These are phyloP conservation scores for Neofusicoccum umdonicola DNA, from an alignment of 2,329 filamentous ascomycete species.

Conservation along the genomic window DNA sequence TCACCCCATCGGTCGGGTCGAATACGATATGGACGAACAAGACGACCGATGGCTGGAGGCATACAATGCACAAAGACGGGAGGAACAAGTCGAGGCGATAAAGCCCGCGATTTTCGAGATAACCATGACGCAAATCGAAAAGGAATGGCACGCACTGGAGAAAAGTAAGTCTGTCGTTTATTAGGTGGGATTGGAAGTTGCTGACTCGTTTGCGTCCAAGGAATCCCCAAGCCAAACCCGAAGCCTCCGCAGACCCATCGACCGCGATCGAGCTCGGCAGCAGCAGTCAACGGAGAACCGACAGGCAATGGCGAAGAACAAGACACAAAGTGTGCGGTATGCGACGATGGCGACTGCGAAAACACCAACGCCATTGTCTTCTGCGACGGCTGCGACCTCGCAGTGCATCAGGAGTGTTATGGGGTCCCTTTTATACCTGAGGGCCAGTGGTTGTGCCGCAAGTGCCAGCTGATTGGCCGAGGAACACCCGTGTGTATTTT, in stretches of 20 bases:
- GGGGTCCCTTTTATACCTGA: slow-evolving; percentile 98
- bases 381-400: slow-evolving; percentile 95
- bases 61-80: slow-evolving; percentile 74
- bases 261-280: slow-evolving; percentile 88
- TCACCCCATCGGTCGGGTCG: slow-evolving; percentile 69
- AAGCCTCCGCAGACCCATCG: slow-evolving; percentile 94
- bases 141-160: slow-evolving; percentile 95
- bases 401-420: slow-evolving; percentile 98
- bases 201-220: slow-evolving; percentile 24
- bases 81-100: slow-evolving; percentile 73
- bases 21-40: slow-evolving; percentile 99
- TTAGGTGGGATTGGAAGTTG: neutral
- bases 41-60: slow-evolving; percentile 93
- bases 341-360: slow-evolving; percentile 98
- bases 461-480: slow-evolving; percentile 91
- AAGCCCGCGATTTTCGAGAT: slow-evolving; percentile 95
- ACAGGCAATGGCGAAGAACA: slow-evolving; percentile 81
- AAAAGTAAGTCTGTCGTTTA: slow-evolving; percentile 56
- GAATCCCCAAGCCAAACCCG: slow-evolving; percentile 91
- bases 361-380: slow-evolving; percentile 99
- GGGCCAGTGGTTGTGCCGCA: slow-evolving; percentile 95
- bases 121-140: slow-evolving; percentile 97
- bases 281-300: slow-evolving; percentile 91
- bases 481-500: slow-evolving; percentile 69
- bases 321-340: slow-evolving; percentile 95